These are phyloP conservation scores for Xerocomus potaroensis DNA, from an alignment of 768 basidiomycete genomes.

Conservation along the genomic window DNA sequence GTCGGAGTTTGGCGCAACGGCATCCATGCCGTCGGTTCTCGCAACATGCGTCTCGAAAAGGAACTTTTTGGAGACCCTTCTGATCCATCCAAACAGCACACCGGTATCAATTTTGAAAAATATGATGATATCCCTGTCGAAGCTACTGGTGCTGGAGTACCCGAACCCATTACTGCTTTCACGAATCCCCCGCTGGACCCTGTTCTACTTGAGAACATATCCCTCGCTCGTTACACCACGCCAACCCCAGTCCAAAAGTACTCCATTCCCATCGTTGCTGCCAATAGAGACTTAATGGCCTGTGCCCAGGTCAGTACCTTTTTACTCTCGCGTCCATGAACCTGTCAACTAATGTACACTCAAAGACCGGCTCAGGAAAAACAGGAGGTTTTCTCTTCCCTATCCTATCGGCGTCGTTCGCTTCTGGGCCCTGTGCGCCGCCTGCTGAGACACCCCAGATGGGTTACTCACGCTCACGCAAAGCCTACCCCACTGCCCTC, in stretches of 20 bases:
- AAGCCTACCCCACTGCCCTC: conserved; percentile 95
- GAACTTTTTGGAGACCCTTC: conserved; percentile 89
- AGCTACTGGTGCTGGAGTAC: conserved; percentile 95
- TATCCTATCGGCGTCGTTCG: conserved; percentile 91
- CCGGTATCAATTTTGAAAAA: conserved; percentile 99
- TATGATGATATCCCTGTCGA: conserved; percentile 99
- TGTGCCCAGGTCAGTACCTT: conserved; percentile 71
- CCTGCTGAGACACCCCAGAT: conserved; percentile 47
- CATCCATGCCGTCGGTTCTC: conserved; percentile 75
- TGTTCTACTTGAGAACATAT: conserved; percentile 93
- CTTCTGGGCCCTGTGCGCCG: conserved; percentile 70
- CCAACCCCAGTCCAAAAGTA: conserved; percentile 99
- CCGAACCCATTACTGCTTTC: conserved; percentile 88
- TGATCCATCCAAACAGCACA: conserved; percentile 86
- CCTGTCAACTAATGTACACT: conserved; percentile 18
- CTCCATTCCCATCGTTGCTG: conserved; percentile 96
- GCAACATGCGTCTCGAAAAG: conserved; percentile 88
- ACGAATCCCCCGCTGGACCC: conserved; percentile 87
- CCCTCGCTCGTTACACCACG: conserved; percentile 85
- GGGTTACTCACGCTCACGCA: conserved; percentile 67
- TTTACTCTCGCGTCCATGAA: conserved; percentile 3
- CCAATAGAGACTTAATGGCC: conserved; percentile 87
- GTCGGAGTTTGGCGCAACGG: conserved; percentile 85
- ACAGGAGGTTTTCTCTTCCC: conserved; percentile 99
- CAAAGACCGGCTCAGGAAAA: conserved; percentile 97